Evolutionary conservation across 2,329 filamentous ascomycete species (phyloP).

Genomic region (Hypoxylon sp.): DNA sequence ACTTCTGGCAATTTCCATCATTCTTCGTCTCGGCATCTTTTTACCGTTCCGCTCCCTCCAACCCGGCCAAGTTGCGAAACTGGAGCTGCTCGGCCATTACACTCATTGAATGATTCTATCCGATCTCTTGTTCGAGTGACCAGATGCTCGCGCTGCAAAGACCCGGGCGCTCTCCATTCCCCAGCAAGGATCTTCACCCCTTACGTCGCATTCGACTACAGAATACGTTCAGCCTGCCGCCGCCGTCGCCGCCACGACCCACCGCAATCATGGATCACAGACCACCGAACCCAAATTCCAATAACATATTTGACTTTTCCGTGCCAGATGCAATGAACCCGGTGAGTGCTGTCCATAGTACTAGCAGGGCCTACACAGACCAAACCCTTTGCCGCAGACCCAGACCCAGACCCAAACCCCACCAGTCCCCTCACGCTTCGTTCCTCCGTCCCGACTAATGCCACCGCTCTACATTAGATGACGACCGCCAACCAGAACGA

Average conservation of each 20-base stretch:
- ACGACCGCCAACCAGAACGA: constrained; percentile 40
- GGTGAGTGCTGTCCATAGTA: constrained; percentile 38
- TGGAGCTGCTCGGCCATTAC: not conserved
- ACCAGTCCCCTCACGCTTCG: constrained; percentile 3
- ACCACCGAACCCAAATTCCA: constrained; percentile 47
- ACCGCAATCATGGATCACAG: constrained; percentile 40
- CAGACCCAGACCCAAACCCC: constrained; percentile 7
- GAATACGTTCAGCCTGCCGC: constrained; percentile 23
- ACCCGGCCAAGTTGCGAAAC: not conserved
- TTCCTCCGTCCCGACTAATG: constrained; percentile 18
- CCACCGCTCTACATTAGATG: constrained; percentile 35
- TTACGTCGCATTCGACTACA: constrained; percentile 34
- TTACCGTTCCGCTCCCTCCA: too few relatives aligned
- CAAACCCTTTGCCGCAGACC: not conserved
- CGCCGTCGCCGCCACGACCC: constrained; percentile 27
- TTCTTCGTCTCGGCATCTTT: not conserved
- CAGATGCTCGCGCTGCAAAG: constrained; percentile 34
- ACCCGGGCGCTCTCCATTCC: constrained; percentile 20
- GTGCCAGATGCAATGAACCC: constrained; percentile 41
- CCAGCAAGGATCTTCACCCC: constrained; percentile 14
- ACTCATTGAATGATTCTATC: not conserved
- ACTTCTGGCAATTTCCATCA: not conserved
- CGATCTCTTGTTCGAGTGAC: constrained; percentile 14
- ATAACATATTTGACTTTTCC: constrained; percentile 50
- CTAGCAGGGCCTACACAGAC: constrained; percentile 9